Base-by-base conservation (phyloP, 108 stramenopile genomes). In the Pseudonitzschia pungens region DNA sequence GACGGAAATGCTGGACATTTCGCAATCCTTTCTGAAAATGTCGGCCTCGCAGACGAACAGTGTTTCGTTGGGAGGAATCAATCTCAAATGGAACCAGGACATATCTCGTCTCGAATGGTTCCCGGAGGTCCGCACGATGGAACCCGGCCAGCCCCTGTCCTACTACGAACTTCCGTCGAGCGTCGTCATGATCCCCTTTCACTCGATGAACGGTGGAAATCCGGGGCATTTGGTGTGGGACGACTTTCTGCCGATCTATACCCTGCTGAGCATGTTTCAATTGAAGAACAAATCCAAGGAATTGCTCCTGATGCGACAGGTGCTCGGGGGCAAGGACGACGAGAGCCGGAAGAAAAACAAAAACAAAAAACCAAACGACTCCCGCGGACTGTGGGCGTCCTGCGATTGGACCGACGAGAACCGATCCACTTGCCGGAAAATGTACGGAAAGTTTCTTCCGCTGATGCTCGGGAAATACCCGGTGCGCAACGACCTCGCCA, bases 221-320 rank as follows among this genome's bases (percentile, higher is more conserved):
- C 84, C 81, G 0, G 84, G 84, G 41, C 87, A 88, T 73, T 73
- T 87, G 42, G 76, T 88, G 4, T 88, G 83, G 81, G 87, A 88
- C 55, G 83, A 88, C 62, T 84, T 84, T 43, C 62, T 89, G 27
- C 82, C 87, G 11, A 75, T 88, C 22, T 88, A 73, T 66, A 88
- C 70, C 0, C 75, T 88, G 11, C 62, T 85, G 48, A 74, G 69
- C 18, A 81, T 83, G 77, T 88, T 83, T 75, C 75, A 82, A 41
- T 69, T 80, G 8, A 70, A 78, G 18, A 36, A 77, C 8, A n/a
- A 74, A 26, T 62, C 67, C 43, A 41, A 33, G 10, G 68, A 75
- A 14, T 42, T 83, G 73, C 43, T 86, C 21, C 50, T 79, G 67
- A 76, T 78, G 68, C 84, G 78, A 44, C 73, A 82, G 56, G 31